phyloP scores from a whole-genome alignment of 2,329 filamentous ascomycete genomes.

The Xylaria sp. region DNA sequence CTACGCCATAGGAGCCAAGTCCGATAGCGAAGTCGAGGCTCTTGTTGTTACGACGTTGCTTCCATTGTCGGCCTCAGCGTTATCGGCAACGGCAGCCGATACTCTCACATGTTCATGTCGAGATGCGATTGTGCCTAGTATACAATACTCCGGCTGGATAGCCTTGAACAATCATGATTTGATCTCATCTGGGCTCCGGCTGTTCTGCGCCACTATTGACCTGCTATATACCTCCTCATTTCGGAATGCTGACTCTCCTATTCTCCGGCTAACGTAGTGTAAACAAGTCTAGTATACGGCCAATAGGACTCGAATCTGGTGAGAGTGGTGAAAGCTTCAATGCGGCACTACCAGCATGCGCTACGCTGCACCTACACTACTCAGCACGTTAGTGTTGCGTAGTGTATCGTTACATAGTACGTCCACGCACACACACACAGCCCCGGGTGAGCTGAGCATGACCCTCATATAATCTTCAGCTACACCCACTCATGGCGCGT shows the following conservation, averaged over 20 bases:
- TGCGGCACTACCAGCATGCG: background rate
- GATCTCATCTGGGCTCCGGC: constrained; percentile 1
- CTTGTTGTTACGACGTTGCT: no score
- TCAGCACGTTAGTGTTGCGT: background rate
- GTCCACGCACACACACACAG: constrained; percentile 22
- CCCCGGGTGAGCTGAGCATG: constrained; percentile 29
- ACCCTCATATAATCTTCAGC: constrained; percentile 32
- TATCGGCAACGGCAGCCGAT: background rate
- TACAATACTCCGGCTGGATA: background rate
- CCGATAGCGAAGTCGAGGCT: no score
- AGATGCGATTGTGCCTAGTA: background rate
- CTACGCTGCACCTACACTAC: background rate
- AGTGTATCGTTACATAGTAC: background rate
- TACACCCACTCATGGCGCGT: constrained; percentile 28
- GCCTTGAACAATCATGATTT: background rate
- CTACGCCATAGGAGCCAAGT: no score
- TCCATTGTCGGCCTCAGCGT: no score
- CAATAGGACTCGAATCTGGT: background rate
- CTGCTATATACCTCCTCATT: constrained; percentile 10
- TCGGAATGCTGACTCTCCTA: background rate
- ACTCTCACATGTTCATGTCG: constrained; percentile 1
- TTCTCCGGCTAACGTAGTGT: background rate
- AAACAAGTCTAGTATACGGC: background rate
- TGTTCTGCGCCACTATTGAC: background rate
- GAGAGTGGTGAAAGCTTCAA: background rate